These are phyloP conservation scores for Suhomyces sp. DNA, from an alignment of 805 yeast species.

Conservation along the genomic window DNA sequence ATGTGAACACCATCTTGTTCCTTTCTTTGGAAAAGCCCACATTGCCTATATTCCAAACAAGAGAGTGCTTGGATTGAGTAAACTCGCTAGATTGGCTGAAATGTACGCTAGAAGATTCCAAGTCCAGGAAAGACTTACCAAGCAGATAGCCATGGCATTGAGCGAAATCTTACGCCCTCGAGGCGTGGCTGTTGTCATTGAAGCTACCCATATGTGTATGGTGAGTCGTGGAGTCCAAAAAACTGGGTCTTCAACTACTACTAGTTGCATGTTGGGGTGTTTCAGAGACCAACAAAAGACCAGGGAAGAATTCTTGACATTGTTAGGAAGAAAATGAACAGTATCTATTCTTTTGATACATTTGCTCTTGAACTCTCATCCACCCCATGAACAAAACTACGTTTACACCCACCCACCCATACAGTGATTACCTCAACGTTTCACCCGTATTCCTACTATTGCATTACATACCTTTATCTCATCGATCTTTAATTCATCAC, in stretches of 20 bases:
- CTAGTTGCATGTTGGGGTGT: constrained; percentile 97
- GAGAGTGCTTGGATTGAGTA: constrained; percentile 87
- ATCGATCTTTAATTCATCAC: constrained; percentile 1
- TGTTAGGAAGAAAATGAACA: constrained; percentile 60
- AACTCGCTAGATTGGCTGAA: constrained; percentile 93
- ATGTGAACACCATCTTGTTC: constrained; percentile 98
- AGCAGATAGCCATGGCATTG: constrained; percentile 95
- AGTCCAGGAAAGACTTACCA: constrained; percentile 96
- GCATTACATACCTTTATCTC: no score
- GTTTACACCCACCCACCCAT: no score
- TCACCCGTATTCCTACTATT: no score
- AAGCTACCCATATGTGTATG: constrained; percentile 99
- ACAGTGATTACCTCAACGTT: constrained; percentile 4
- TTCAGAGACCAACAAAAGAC: constrained; percentile 93
- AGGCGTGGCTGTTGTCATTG: constrained; percentile 98
- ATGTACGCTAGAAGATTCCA: constrained; percentile 95
- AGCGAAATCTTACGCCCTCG: constrained; percentile 88
- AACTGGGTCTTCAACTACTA: constrained; percentile 88
- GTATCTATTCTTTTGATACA: no score
- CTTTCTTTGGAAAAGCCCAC: constrained; percentile 95
- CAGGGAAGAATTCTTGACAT: constrained; percentile 88
- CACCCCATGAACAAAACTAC: no score
- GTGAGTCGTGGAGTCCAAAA: constrained; percentile 97
- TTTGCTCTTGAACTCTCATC: no score
- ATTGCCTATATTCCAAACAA: constrained; percentile 97